phyloP scores from a whole-genome alignment of 768 basidiomycete genomes.

The Boletus fagicola region DNA sequence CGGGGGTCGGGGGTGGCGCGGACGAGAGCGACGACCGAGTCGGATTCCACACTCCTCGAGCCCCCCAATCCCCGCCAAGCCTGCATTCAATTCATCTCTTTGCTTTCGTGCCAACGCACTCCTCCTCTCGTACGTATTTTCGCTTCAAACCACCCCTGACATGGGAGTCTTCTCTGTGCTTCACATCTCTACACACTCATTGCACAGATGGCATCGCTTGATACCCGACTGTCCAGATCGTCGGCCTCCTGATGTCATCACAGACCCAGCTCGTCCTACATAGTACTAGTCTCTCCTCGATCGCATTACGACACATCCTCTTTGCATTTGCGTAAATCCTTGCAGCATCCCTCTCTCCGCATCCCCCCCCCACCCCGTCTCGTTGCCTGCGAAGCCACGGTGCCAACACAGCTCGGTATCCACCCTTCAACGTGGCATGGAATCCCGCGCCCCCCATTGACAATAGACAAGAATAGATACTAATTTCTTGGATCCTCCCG shows the following conservation, averaged over 20 bases:
- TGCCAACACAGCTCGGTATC: not conserved
- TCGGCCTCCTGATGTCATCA: not conserved
- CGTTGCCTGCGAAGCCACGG: not conserved
- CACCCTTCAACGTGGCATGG: not conserved
- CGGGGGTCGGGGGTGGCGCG: not conserved
- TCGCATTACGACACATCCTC: not conserved
- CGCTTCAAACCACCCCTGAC: not conserved
- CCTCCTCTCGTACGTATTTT: not conserved
- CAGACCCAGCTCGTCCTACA: not conserved
- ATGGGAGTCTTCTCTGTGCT: not conserved
- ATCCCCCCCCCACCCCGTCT: not conserved
- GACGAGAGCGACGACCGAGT: not conserved
- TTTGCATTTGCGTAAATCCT: not conserved
- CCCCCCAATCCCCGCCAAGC: not conserved
- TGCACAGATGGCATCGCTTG: not conserved
- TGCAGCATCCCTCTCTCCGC: not conserved
- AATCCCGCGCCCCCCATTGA: not conserved
- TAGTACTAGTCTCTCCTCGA: not conserved
- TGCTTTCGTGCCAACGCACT: not conserved
- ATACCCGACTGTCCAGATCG: too few species aligned
- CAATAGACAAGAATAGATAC: not conserved
- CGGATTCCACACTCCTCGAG: not conserved
- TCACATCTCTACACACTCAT: not conserved
- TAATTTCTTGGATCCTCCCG: not conserved
- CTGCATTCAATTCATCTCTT: not conserved